These are phyloP conservation scores for Calonectria pseudoturangicola DNA, from an alignment of 2,329 filamentous ascomycete species.

Conservation along the genomic window DNA sequence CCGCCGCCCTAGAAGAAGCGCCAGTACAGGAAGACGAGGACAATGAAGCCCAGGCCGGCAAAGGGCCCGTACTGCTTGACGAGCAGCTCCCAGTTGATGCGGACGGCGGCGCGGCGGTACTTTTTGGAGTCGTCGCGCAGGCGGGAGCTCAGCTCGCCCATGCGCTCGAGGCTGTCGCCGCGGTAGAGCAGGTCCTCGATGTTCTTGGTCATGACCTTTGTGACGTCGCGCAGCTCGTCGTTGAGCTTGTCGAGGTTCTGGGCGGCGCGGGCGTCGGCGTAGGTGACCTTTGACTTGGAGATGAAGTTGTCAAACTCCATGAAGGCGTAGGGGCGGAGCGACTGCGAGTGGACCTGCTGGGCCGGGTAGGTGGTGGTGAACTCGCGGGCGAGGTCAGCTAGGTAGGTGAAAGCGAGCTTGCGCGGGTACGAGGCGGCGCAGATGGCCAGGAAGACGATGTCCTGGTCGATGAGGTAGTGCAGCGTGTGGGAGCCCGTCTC, in stretches of 20 bases:
- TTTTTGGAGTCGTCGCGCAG: slow-evolving; percentile 95
- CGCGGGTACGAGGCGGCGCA: slow-evolving; percentile 95
- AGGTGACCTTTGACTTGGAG: slow-evolving; percentile 91
- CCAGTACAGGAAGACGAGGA: slow-evolving; percentile 93
- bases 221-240: slow-evolving; percentile 97
- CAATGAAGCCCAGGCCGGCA: slow-evolving; percentile 85
- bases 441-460: slow-evolving; percentile 94
- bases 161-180: slow-evolving; percentile 94
- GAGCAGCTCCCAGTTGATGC: slow-evolving; percentile 98
- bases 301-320: slow-evolving; percentile 99
- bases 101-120: slow-evolving; percentile 92
- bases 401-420: slow-evolving; percentile 98
- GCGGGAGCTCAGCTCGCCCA: slow-evolving; percentile 94
- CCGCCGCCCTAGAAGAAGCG: slow-evolving; percentile 83
- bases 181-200: slow-evolving; percentile 98
- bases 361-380: slow-evolving; percentile 90
- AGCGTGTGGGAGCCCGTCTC: slow-evolving; percentile 88
- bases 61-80: slow-evolving; percentile 98
- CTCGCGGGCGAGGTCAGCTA: slow-evolving; percentile 92
- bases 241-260: slow-evolving; percentile 97
- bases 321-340: slow-evolving; percentile 93
- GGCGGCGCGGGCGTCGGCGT: slow-evolving; percentile 92
- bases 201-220: slow-evolving; percentile 99
- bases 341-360: slow-evolving; percentile 82
- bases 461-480: slow-evolving; percentile 90